Conservation (phyloP, 805 yeast genomes). For the Candida argentea region DNA sequence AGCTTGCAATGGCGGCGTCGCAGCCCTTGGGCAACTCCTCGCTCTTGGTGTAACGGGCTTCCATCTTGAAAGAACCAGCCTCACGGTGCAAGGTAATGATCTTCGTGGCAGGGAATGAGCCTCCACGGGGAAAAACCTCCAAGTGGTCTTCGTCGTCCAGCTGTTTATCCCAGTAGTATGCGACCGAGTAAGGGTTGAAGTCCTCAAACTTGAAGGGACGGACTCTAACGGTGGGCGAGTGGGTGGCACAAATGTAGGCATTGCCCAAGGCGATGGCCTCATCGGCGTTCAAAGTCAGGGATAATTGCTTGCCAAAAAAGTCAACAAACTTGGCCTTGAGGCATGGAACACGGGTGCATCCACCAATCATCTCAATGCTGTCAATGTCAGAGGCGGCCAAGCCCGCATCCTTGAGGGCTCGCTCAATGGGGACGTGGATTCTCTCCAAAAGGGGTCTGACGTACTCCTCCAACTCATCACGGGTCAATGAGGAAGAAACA, state of each 20-base stretch:
- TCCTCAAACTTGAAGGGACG: conserved; percentile 99
- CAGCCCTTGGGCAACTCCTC: conserved; percentile 64
- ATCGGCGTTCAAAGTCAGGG: conserved; percentile 95
- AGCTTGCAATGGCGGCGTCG: conserved; percentile 60
- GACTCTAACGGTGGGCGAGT: conserved; percentile 97
- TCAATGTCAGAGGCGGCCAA: conserved; percentile 66
- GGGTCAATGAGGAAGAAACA: conserved; percentile 76
- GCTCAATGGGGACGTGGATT: conserved; percentile 66
- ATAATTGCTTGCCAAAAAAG: conserved; percentile 60
- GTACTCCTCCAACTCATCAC: conserved; percentile 89
- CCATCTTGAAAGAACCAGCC: conserved; percentile 67
- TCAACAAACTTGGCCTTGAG: conserved; percentile 74
- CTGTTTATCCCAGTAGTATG: conserved; percentile 91
- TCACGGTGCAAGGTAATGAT: conserved; percentile 88
- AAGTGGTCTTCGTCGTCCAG: conserved; percentile 85
- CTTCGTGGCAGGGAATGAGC: conserved; percentile 89
- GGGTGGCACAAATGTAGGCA: conserved; percentile 97
- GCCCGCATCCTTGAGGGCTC: conserved; percentile 75
- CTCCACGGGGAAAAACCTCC: conserved; percentile 95
- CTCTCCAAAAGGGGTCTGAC: conserved; percentile 74
- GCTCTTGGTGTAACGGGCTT: conserved; percentile 76
- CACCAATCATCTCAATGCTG: conserved; percentile 93
- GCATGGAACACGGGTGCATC: conserved; percentile 95
- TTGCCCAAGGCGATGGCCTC: conserved; percentile 99
- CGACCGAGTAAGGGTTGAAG: conserved; percentile 80